Conservation (phyloP, 345 rosid genomes). For the Xanthoceras sorbifolium region DNA sequence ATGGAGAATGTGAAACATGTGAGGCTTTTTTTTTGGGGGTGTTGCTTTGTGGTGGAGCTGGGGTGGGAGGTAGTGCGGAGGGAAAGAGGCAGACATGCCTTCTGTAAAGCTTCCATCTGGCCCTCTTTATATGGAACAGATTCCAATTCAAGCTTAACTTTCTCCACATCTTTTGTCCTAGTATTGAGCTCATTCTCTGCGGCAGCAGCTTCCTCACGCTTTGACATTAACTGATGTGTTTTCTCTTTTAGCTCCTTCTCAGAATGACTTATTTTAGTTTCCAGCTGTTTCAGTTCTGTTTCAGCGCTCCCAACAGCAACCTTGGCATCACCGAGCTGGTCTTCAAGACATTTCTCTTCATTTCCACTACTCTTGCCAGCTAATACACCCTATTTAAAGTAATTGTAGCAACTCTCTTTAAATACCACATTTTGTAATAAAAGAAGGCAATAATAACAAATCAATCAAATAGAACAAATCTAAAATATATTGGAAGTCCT, state of each 20-base stretch:
- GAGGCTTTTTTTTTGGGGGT: neutral
- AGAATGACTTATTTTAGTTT: conserved; percentile 78
- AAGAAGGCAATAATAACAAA: neutral
- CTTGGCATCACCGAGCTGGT: conserved; percentile 92
- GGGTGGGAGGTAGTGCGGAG: neutral
- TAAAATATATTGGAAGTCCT: conserved; percentile 6
- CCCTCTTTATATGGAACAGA: conserved; percentile 74
- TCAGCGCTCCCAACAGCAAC: conserved; percentile 86
- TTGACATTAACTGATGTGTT: conserved; percentile 65
- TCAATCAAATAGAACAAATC: conserved; percentile 7
- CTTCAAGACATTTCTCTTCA: conserved; percentile 98
- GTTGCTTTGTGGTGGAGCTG: neutral
- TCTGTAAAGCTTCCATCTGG: conserved; percentile 87
- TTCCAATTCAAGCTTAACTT: conserved; percentile 50
- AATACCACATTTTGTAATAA: conserved; percentile 7
- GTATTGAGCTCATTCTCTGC: conserved; percentile 72
- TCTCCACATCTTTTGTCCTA: conserved; percentile 70
- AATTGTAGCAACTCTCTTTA: conserved; percentile 25
- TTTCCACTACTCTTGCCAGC: conserved; percentile 94
- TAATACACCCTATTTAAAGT: conserved; percentile 65
- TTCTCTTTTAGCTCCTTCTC: conserved; percentile 87
- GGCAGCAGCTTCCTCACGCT: conserved; percentile 74
- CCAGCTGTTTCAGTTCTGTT: conserved; percentile 84
- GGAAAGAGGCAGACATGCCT: conserved; percentile 46
- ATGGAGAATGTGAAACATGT: conserved; percentile 3